Base-by-base conservation (phyloP, 2,329 filamentous ascomycete genomes). In the Fusarium sp. region DNA sequence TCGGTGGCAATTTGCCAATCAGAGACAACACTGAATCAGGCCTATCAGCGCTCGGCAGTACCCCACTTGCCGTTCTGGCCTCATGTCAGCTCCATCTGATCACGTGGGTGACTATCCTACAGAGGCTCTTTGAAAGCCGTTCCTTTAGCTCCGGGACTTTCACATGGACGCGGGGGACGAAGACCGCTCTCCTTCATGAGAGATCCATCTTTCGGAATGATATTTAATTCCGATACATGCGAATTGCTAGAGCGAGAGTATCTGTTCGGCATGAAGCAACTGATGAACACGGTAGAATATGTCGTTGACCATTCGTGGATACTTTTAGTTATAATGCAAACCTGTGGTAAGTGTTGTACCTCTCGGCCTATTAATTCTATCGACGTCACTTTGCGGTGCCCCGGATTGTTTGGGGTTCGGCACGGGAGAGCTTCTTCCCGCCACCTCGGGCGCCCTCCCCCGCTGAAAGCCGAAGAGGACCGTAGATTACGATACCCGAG, bases 391-490 rank as follows among this genome's bases (percentile, higher is more conserved):
- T 18, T 63, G 44, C 45, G 54, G 29, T 54, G 49, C 67, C 66
- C 68, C 63, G 68, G 68, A 71, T 71, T 70, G 34, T 58, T 65
- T 50, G 68, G 70, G 24, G 34, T 49, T 75, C 73, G 73, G 73
- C 63, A 64, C 66, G 64, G 55, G 55, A 43, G 49, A 46, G 55
- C 54, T 61, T 60, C 60, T 59, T 56, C 57, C 73, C 72, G 66
- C 73, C 73, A 75, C 73, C 57, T 74, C 63, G 34, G 50, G 34
- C 70, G 73, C 65, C 49, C 60, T 53, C 66, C 75, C 77, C 77
- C 78, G 72, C 75, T 73, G 73, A 76, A 80, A 81, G 79, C 80
- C 80, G 80, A 82, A 73, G 77, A 74, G 75, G 75, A 74, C 80
- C 80, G 80, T 79, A 69, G 52, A 52, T 38, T 65, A 43, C 58